Evolutionary conservation across 1,284 basidiomycete genomes (phyloP), one percentile per base, ranked within the genome.

Genomic region (Porogramme epimiltina): DNA sequence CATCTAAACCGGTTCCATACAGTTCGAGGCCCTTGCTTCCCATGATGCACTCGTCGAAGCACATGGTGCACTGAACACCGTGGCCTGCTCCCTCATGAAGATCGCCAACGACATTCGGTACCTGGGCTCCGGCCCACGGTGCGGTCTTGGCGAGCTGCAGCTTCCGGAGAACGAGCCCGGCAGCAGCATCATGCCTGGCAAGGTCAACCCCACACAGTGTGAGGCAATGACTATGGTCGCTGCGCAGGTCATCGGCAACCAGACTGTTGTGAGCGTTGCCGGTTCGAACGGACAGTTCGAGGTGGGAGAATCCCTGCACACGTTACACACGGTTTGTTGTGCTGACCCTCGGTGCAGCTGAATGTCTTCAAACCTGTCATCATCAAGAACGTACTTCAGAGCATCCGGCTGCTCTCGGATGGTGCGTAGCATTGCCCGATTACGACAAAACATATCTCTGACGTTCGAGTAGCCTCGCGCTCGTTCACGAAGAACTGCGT

Each of bases 291-390:
- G 97, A 45, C 96, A 99, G 69, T 99, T 99, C 68, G 97, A 99
- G 81, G 90, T 93, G 54, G 31, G 71, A 58, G 24, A 11, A 16
- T 11, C 13, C 19, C 4, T 24, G 16, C 23, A 2, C 8, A 15
- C 16, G 16, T 18, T 22, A 19, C 26, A 25, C 56, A 25, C 36
- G 15, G 37, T 49, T 37, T 26, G 36, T 16, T 31, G 25, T 39
- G 33, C n/a, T 58, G 40, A 47, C 51, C 22, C 15, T 42, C 39
- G 34, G 31, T 11, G n/a, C 61, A 93, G 91, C 75, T 98, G 65
- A 99, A 99, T 73, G 97, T 99, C 24, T 99, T 98, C 84, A 99
- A 99, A 77, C 97, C 97, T 40, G 94, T 99, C 58, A 89, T 99
- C 62, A 95, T 96, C 74, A 97, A 95, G 79, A 99, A 98, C 72